phyloP scores from a whole-genome alignment of 495 filamentous ascomycete genomes.

The Melanomma pulvis-pyrius region DNA sequence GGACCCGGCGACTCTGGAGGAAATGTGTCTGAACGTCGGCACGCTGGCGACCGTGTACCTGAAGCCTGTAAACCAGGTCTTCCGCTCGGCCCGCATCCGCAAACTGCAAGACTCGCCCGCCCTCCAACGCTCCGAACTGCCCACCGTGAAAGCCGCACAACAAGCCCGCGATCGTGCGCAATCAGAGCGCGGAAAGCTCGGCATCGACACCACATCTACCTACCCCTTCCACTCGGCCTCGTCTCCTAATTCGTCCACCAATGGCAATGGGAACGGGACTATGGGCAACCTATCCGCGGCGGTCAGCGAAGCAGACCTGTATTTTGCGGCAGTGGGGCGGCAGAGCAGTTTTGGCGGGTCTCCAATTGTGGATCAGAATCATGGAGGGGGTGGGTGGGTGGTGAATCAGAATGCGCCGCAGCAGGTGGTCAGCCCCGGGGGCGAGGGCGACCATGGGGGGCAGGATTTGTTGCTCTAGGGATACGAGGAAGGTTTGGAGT shows the following conservation, averaged over 20 bases:
- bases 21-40: conserved; percentile 95
- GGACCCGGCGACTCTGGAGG: conserved; percentile 87
- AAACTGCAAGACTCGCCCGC: conserved; percentile 79
- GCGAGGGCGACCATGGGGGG: conserved; percentile 47
- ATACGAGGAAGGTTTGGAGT: too few relatives aligned
- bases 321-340: conserved; percentile 50
- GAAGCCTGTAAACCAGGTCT: conserved; percentile 97
- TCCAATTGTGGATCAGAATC: conserved; percentile 40
- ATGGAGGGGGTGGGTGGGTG: conserved; percentile 53
- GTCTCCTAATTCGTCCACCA: background rate
- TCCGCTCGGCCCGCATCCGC: conserved; percentile 81
- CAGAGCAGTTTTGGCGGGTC: conserved; percentile 50
- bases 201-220: conserved; percentile 38
- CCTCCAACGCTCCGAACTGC: conserved; percentile 62
- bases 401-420: conserved; percentile 70
- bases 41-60: conserved; percentile 96
- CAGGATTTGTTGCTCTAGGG: conserved; percentile 43
- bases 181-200: conserved; percentile 18
- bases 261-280: conserved; percentile 13
- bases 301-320: conserved; percentile 45
- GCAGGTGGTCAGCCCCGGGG: conserved; percentile 57
- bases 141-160: conserved; percentile 47
- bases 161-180: conserved; percentile 46
- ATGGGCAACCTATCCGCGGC: conserved; percentile 20
- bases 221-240: conserved; percentile 27